Percentiles rank a stretch among this genome's conserved stretches.
phyloP scores from a whole-genome alignment of 805 yeast genomes.

The Millerago galiae region DNA sequence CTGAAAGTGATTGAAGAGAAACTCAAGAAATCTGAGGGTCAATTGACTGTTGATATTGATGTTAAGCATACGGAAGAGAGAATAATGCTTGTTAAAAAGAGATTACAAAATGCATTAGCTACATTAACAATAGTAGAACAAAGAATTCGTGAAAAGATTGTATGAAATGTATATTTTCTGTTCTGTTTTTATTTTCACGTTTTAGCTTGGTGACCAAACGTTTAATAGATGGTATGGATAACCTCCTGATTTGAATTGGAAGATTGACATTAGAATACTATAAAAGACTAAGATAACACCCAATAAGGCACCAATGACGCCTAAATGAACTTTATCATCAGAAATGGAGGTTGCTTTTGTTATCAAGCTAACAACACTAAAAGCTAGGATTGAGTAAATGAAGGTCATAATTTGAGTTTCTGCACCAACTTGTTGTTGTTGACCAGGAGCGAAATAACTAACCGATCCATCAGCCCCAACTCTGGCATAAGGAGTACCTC shows the following conservation, averaged over 20 bases:
- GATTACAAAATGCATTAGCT: slow-evolving; percentile 18
- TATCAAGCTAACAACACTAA: slow-evolving; percentile 51
- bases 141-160: slow-evolving; percentile 6
- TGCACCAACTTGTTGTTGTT: slow-evolving; percentile 72
- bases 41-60: slow-evolving; percentile 16
- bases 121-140: slow-evolving; percentile 33
- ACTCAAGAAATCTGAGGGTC: slow-evolving; percentile 24
- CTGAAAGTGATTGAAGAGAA: slow-evolving; percentile 35
- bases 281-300: slow-evolving; percentile 47
- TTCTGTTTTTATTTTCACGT: background rate
- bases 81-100: slow-evolving; percentile 19
- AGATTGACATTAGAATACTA: slow-evolving; percentile 59
- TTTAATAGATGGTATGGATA: slow-evolving; percentile 66
- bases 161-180: background rate
- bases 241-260: slow-evolving; percentile 61
- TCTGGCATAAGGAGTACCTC: slow-evolving; percentile 53
- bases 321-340: slow-evolving; percentile 39
- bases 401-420: slow-evolving; percentile 85
- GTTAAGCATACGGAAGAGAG: slow-evolving; percentile 19
- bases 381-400: slow-evolving; percentile 62
- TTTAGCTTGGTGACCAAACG: slow-evolving; percentile 24
- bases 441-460: slow-evolving; percentile 49
- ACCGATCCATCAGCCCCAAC: slow-evolving; percentile 31
- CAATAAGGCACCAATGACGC: slow-evolving; percentile 41
- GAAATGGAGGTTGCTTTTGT: slow-evolving; percentile 47